These are phyloP conservation scores for Aspergillus sp. DNA, from an alignment of 2,329 filamentous ascomycete species.

Conservation along the genomic window DNA sequence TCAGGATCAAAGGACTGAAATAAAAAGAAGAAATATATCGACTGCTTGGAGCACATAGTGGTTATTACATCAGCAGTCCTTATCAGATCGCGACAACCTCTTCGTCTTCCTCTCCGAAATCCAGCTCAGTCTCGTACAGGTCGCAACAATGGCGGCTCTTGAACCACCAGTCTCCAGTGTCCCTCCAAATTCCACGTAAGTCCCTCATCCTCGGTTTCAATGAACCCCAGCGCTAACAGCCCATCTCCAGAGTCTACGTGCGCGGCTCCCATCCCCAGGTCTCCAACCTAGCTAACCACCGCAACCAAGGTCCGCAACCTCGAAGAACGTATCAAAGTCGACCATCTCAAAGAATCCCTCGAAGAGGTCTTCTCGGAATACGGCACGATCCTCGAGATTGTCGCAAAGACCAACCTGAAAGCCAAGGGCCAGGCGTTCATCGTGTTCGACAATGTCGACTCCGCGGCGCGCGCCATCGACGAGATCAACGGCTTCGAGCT, in stretches of 20 bases:
- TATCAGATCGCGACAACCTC: not conserved
- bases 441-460: constrained; percentile 73
- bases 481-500: constrained; percentile 88
- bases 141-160: constrained; percentile 30
- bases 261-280: constrained; percentile 7
- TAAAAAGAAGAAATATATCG: no score
- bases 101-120: constrained; percentile 6
- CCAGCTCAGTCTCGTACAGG: constrained; percentile 11
- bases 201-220: constrained; percentile 2
- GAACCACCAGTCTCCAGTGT: constrained; percentile 16
- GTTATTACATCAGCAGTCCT: no score
- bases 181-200: constrained; percentile 34
- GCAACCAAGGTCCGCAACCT: constrained; percentile 59
- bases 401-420: constrained; percentile 81
- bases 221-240: constrained; percentile 9
- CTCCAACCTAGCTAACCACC: constrained; percentile 7
- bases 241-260: constrained; percentile 32
- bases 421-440: constrained; percentile 94
- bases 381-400: constrained; percentile 72
- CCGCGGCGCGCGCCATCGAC: constrained; percentile 72
- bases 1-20: no score
- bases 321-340: constrained; percentile 81
- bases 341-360: constrained; percentile 64
- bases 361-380: constrained; percentile 77
- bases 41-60: no score